Evolutionary conservation across 2,329 filamentous ascomycete genomes (phyloP).

Genomic region (Aspergillus quadrilineatus): DNA sequence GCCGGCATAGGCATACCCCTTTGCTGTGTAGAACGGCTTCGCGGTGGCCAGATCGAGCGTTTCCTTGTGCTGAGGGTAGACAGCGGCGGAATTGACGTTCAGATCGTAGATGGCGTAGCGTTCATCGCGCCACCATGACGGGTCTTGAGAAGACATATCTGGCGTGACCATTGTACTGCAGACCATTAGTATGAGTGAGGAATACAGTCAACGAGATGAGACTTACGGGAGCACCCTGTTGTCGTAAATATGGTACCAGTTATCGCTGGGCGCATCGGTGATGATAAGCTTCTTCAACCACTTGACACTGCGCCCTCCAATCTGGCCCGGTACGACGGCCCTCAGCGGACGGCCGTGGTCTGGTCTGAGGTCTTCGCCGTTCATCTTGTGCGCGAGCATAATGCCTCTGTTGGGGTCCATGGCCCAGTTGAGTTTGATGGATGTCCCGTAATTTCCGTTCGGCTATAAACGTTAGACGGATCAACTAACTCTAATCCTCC

Average conservation of each 20-base stretch:
- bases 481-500: too few species aligned
- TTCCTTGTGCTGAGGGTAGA: constrained; percentile 77
- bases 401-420: constrained; percentile 80
- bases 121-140: constrained; percentile 82
- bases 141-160: constrained; percentile 71
- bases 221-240: constrained; percentile 76
- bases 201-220: background rate
- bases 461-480: constrained; percentile 49
- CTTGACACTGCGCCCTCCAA: constrained; percentile 88
- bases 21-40: constrained; percentile 60
- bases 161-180: constrained; percentile 72
- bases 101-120: constrained; percentile 91
- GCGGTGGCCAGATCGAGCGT: constrained; percentile 53
- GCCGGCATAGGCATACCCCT: constrained; percentile 85
- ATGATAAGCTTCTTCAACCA: constrained; percentile 83
- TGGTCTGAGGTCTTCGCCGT: constrained; percentile 73
- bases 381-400: constrained; percentile 88
- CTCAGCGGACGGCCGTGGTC: constrained; percentile 85
- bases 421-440: constrained; percentile 82
- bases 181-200: background rate
- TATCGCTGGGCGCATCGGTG: constrained; percentile 76
- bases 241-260: constrained; percentile 95
- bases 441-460: constrained; percentile 86
- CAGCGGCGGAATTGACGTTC: constrained; percentile 80
- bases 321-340: constrained; percentile 83